Conservation (phyloP, 768 basidiomycete species). For the Boletus tomentosulus region DNA sequence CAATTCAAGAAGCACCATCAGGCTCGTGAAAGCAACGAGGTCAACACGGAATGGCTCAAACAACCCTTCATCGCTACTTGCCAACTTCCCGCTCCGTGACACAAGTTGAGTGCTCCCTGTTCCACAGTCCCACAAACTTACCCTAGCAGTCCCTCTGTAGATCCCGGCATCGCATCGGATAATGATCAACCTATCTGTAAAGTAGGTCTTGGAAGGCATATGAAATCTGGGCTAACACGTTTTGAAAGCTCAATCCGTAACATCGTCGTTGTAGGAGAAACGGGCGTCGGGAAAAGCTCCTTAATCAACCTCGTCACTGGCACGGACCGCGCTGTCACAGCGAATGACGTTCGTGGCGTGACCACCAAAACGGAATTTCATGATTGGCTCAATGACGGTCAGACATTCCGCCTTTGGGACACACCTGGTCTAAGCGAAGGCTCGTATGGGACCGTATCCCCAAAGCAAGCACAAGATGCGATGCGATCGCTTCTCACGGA, state of each 20-base stretch:
- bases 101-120: constrained; percentile 2
- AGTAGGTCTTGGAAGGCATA: constrained; percentile 1
- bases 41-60: constrained; percentile 4
- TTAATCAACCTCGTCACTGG: constrained; percentile 28
- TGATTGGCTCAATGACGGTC: constrained; percentile 10
- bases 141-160: neutral
- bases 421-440: constrained; percentile 31
- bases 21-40: constrained; percentile 23
- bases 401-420: constrained; percentile 29
- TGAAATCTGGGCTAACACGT: constrained; percentile 5
- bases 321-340: constrained; percentile 17
- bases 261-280: constrained; percentile 27
- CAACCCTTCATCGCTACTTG: constrained; percentile 6
- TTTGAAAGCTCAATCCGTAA: constrained; percentile 18
- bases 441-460: constrained; percentile 19
- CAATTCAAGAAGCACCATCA: constrained; percentile 19
- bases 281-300: constrained; percentile 30
- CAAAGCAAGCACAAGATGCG: constrained; percentile 23
- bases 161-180: neutral
- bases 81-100: neutral
- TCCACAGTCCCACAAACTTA: neutral
- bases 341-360: constrained; percentile 21
- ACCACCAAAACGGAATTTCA: constrained; percentile 20
- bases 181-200: constrained; percentile 5
- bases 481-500: constrained; percentile 25